Evolutionary conservation across 805 yeast species (phyloP), one percentile per base, ranked within the genome.

Genomic region (Wickerhamiella nectarea): DNA sequence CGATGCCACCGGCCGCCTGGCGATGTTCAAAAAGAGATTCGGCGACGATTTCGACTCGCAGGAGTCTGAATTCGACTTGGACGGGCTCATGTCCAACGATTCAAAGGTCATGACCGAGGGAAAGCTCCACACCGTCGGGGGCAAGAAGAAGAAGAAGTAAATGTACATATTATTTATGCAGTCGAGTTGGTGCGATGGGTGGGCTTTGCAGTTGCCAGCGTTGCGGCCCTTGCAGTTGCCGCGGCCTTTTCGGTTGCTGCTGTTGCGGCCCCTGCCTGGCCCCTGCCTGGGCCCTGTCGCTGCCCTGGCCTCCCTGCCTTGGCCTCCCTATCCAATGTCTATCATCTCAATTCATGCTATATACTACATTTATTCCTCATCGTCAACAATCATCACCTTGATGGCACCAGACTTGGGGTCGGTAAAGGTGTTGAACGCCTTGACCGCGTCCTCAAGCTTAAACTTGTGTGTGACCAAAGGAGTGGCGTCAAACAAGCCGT

Each of bases 1-100:
- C n/a, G 82, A 76, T 59, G 82, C 91, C 11, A 78, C 83, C 42
- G 94, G 94, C 54, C 79, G 78, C 61, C 65, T 87, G 46, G 63
- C 66, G 46, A 60, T 53, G 51, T 61, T 62, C 58, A 53, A 57
- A 48, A 49, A 57, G 50, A 58, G 57, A 55, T 61, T 53, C 36
- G 56, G 58, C 12, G 55, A 40, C 20, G 43, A 40, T 45, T 18
- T 44, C 48, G 45, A 41, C 28, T 10, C 45, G 14, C 39, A 35
- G 12, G 40, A 41, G 28, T 11, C 36, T 15, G 51, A 45, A 8
- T 48, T 50, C 24, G 55, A 50, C 24, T 36, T 54, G 10, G 58
- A 54, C 36, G 52, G 48, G 31, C 35, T 54, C 10, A 46, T 54
- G 46, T 49, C 53, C 39, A 48, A 28, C 6, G 58, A 49, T 26